phyloP scores from a whole-genome alignment of 2,329 filamentous ascomycete genomes.

The Verticillium isaacii region DNA sequence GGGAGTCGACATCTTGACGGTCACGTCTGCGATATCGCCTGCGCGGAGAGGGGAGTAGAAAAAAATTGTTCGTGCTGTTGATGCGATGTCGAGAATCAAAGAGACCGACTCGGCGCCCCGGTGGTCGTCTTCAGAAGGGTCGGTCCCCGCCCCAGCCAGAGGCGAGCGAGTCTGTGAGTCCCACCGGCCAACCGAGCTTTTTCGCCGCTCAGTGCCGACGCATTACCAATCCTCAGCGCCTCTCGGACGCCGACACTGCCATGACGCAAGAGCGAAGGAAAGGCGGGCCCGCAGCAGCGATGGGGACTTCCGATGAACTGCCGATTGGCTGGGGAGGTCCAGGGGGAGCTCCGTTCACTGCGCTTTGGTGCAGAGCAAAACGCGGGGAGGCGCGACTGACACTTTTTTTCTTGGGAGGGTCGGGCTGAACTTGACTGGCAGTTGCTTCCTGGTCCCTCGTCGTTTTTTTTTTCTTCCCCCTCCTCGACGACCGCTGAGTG shows the following conservation, averaged over 20 bases:
- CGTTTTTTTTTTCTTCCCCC: neutral
- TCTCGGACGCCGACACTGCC: neutral
- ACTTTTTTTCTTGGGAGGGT: neutral
- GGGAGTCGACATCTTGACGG: neutral
- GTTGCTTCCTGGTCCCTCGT: neutral
- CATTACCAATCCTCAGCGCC: constrained; percentile 3
- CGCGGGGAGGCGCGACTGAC: neutral
- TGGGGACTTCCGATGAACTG: neutral
- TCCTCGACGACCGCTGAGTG: too few species aligned
- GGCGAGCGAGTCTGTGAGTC: neutral
- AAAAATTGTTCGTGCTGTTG: neutral
- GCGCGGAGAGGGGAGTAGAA: too few species aligned
- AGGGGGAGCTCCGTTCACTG: neutral
- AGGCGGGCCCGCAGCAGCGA: neutral
- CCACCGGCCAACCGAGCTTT: neutral
- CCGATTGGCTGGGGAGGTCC: neutral
- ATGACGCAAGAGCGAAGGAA: neutral
- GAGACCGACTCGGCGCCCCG: neutral
- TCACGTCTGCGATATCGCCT: neutral
- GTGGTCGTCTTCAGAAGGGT: neutral
- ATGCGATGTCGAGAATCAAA: neutral
- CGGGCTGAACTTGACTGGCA: neutral
- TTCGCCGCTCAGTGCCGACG: constrained; percentile 3
- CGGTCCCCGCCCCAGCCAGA: neutral
- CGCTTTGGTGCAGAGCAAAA: neutral